Evolutionary conservation across 2,329 filamentous ascomycete genomes (phyloP).

Genomic region (Gyromitra esculenta): DNA sequence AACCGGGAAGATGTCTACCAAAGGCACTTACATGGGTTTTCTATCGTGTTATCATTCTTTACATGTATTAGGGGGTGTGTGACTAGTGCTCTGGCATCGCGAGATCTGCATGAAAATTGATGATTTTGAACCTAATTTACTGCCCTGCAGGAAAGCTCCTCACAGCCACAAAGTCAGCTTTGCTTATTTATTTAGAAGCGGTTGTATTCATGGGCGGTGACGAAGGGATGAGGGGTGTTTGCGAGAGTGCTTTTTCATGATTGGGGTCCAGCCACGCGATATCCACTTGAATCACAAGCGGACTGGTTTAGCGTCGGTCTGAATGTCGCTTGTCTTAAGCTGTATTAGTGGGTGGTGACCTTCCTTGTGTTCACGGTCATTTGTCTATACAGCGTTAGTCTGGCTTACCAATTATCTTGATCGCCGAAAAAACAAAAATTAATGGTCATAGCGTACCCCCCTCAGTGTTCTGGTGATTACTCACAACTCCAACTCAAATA

Average conservation of each 20-base stretch:
- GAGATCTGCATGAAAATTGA: not conserved
- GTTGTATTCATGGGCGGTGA: not conserved
- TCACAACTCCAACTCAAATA: not conserved
- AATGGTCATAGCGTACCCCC: not conserved
- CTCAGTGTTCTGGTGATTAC: not conserved
- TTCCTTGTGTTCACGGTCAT: not conserved
- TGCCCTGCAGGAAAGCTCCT: not conserved
- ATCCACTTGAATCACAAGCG: not conserved
- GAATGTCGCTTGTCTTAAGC: not conserved
- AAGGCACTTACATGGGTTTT: not conserved
- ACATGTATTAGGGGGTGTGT: not conserved
- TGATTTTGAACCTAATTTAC: not conserved
- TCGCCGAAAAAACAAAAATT: not conserved
- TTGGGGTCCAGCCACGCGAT: not conserved
- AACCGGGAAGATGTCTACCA: not conserved
- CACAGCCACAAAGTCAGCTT: not conserved
- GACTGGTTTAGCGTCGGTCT: not conserved
- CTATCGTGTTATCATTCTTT: not conserved
- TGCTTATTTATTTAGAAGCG: conserved; percentile 9
- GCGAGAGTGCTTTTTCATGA: conserved; percentile 18
- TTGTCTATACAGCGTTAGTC: not conserved
- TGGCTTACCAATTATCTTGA: conserved; percentile 4
- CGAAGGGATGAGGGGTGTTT: not conserved
- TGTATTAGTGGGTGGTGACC: not conserved
- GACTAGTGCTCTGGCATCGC: not conserved